These are phyloP conservation scores for Sphagnum fallax DNA, from an alignment of 228 moss, liverwort and hornwort genomes.

Conservation along the genomic window DNA sequence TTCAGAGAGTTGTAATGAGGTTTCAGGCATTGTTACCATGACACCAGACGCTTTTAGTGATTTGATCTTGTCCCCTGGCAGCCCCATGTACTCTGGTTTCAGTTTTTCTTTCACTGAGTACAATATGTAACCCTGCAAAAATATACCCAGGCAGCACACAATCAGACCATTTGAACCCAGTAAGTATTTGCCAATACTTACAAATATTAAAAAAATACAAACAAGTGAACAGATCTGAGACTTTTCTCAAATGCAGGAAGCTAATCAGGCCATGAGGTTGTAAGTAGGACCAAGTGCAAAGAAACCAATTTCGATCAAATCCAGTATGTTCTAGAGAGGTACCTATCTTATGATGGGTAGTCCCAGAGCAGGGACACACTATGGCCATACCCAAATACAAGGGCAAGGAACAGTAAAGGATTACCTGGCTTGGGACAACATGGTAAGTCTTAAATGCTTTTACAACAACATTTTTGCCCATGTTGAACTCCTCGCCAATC, in stretches of 20 bases:
- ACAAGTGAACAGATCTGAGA: too few species aligned
- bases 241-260: background rate
- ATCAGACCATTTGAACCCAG: background rate
- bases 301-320: too few species aligned
- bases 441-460: slow-evolving; percentile 93
- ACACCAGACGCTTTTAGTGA: slow-evolving; percentile 53
- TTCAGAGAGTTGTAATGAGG: too few species aligned
- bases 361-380: background rate
- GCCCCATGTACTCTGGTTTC: slow-evolving; percentile 57
- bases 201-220: too few species aligned
- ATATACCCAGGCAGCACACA: background rate
- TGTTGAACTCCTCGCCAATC: slow-evolving; percentile 78
- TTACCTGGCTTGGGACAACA: slow-evolving; percentile 87
- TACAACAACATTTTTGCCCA: slow-evolving; percentile 76
- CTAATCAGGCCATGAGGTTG: background rate
- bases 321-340: too few species aligned
- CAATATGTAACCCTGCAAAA: slow-evolving; percentile 75
- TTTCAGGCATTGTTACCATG: slow-evolving; percentile 28
- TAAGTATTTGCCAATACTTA: too few species aligned
- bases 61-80: slow-evolving; percentile 58
- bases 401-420: background rate
- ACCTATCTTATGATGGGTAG: too few species aligned
- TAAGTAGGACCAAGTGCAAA: too few species aligned
- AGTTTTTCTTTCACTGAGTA: slow-evolving; percentile 89
- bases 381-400: background rate